Base-by-base conservation (phyloP, 2,329 filamentous ascomycete genomes). In the Aureobasidium pullulans region DNA sequence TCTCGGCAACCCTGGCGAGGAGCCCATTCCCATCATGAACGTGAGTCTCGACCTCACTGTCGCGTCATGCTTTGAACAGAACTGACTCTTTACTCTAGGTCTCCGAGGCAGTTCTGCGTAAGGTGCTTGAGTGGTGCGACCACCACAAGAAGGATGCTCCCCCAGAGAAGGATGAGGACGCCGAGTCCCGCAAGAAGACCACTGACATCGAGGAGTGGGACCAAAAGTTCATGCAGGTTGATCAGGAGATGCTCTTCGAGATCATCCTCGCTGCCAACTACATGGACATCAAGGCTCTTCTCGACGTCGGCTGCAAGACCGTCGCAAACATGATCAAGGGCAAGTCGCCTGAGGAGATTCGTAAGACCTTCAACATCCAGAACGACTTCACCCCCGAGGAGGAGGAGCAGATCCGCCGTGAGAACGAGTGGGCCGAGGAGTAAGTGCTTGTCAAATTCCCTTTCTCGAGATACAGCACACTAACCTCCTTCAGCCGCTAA, bases 271-370 rank as follows among this genome's bases (percentile, higher is more conserved):
- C 94, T 3, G 90, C 93, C 69, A 99, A 99, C 81, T 99, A 97
- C 75, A 87, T 99, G 62, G 94, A 99, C 67, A 99, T 99, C 80
- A 99, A 97, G 83, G 88, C 91, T 1, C 88, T 99, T 1, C 87
- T 99, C 31, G 94, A 99, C 65, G 93, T 97, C 62, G 94, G 94
- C 63, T 99, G 94, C 85, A 99, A 99, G 84, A 99, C 94, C 0
- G 94, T 99, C 15, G 94, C 94, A 63, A 99, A 99, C 79, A 99
- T 99, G 94, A 99, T 99, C 82, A 99, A 99, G 88, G 94, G 94
- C 78, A 99, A 99, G 83, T 96, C 91, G 0, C 94, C 94, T 3
- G 94, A 99, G 74, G 94, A 99, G 80, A 99, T 99, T 69, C 89
- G 94, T 54, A 99, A 97, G 83, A 99, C 94, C 0, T 99, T 99